Conservation (phyloP, 257 asterid genomes). For the Solanum paucissectum region DNA sequence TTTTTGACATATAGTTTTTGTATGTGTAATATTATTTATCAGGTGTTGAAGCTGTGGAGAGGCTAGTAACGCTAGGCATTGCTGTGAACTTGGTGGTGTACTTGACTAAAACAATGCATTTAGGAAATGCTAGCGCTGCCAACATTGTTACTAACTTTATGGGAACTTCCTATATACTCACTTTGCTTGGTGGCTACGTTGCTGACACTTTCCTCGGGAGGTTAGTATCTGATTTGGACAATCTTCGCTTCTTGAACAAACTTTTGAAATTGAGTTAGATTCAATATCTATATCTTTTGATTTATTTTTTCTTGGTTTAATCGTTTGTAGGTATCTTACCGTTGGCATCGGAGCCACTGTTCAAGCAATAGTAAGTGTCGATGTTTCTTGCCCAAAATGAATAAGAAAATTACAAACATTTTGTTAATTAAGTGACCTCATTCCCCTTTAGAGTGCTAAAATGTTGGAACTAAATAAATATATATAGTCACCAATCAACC, state of each 20-base stretch:
- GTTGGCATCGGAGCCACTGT: slow-evolving; percentile 60
- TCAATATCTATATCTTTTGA: neutral
- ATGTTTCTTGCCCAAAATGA: neutral
- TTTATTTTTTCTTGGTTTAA: neutral
- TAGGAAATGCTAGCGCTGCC: slow-evolving; percentile 72
- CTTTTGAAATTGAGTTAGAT: neutral
- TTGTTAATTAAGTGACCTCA: neutral
- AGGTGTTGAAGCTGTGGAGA: slow-evolving; percentile 67
- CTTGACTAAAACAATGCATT: slow-evolving; percentile 72
- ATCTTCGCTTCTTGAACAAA: neutral
- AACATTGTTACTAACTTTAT: slow-evolving; percentile 74
- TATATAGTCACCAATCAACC: neutral
- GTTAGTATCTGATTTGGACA: slow-evolving; percentile 1
- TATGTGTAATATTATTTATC: neutral
- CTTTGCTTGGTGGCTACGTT: slow-evolving; percentile 66
- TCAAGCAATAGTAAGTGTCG: slow-evolving; percentile 53
- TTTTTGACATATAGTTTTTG: neutral
- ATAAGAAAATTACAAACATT: neutral
- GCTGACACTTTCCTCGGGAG: slow-evolving; percentile 84
- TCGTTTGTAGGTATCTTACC: slow-evolving; percentile 50
- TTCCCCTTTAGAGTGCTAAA: slow-evolving; percentile 4
- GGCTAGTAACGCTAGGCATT: slow-evolving; percentile 79
- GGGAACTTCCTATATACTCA: slow-evolving; percentile 79
- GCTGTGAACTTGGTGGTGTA: slow-evolving; percentile 81
- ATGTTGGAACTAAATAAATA: neutral